phyloP scores from a whole-genome alignment of 345 rosid genomes.

The Hibiscus trionum region DNA sequence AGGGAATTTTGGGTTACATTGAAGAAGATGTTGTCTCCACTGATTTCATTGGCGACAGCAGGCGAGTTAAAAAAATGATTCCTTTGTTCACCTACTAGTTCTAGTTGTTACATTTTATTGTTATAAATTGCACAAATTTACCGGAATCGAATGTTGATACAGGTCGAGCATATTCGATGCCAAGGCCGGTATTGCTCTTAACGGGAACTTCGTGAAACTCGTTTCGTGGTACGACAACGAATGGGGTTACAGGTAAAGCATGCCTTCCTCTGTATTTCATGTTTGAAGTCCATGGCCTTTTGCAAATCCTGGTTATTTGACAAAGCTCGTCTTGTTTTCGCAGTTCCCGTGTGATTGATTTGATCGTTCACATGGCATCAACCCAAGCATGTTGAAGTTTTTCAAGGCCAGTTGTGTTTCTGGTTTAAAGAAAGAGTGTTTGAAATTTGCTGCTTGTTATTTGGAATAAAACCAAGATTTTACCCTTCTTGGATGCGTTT shows the following conservation, averaged over 20 bases:
- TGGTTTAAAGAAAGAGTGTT: neutral
- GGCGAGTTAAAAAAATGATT: neutral
- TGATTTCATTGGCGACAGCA: neutral
- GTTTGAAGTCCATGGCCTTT: neutral
- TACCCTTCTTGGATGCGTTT: neutral
- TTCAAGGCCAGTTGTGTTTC: neutral
- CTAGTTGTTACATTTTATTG: neutral
- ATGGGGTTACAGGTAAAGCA: neutral
- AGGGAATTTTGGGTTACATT: constrained; percentile 3
- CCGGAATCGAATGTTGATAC: neutral
- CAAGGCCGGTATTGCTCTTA: constrained; percentile 1
- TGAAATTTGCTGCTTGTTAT: neutral
- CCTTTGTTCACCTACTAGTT: neutral
- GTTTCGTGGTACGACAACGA: neutral
- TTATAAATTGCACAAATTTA: neutral
- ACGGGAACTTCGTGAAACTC: neutral
- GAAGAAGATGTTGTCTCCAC: neutral
- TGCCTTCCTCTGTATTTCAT: neutral
- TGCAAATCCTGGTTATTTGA: neutral
- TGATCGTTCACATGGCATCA: neutral
- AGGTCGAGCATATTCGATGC: constrained; percentile 3
- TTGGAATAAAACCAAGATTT: neutral
- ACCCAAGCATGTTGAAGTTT: neutral
- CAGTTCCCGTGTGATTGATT: neutral
- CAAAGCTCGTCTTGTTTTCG: neutral